phyloP scores from a whole-genome alignment of 2,329 filamentous ascomycete genomes.

The Cladosporium phlei region DNA sequence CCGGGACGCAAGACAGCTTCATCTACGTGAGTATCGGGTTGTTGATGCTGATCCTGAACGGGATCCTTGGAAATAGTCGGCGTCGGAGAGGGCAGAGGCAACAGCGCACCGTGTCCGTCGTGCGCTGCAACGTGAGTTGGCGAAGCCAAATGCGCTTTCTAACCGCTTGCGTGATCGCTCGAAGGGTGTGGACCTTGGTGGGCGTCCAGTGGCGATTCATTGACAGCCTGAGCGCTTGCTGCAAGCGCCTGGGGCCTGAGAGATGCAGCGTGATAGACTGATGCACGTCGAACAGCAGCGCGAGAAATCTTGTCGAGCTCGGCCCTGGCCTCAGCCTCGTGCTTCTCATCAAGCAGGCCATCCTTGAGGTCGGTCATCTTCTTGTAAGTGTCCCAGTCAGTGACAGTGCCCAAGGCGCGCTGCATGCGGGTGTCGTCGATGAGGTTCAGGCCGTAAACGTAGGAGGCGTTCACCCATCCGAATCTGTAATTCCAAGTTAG shows the following conservation, averaged over 20 bases:
- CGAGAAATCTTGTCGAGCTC: neutral
- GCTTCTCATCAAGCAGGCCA: conserved; percentile 1
- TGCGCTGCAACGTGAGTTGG: neutral
- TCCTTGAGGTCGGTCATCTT: conserved; percentile 44
- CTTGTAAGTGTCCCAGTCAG: conserved; percentile 77
- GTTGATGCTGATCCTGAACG: too few relatives aligned
- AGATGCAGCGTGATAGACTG: too few relatives aligned
- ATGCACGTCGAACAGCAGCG: neutral
- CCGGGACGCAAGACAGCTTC: too few relatives aligned
- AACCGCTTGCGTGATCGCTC: conserved; percentile 12
- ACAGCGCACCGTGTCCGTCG: neutral
- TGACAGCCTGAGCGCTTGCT: neutral
- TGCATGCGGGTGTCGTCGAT: conserved; percentile 86
- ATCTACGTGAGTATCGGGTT: too few relatives aligned
- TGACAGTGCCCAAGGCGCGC: conserved; percentile 81
- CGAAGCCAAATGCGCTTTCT: conserved; percentile 10
- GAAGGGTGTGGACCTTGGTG: conserved; percentile 5
- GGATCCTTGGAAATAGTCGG: too few relatives aligned
- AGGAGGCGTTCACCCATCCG: conserved; percentile 98
- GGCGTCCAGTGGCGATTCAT: neutral
- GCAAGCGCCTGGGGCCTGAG: too few relatives aligned
- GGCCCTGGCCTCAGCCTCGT: neutral
- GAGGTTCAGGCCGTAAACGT: conserved; percentile 85
- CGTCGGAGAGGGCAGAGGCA: neutral
- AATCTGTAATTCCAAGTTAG: conserved; percentile 56